Percentiles rank a stretch among this genome's conserved stretches.
These are phyloP conservation scores for Stylosanthes scabra DNA, from an alignment of 331 rosid genomes.

Conservation along the genomic window DNA sequence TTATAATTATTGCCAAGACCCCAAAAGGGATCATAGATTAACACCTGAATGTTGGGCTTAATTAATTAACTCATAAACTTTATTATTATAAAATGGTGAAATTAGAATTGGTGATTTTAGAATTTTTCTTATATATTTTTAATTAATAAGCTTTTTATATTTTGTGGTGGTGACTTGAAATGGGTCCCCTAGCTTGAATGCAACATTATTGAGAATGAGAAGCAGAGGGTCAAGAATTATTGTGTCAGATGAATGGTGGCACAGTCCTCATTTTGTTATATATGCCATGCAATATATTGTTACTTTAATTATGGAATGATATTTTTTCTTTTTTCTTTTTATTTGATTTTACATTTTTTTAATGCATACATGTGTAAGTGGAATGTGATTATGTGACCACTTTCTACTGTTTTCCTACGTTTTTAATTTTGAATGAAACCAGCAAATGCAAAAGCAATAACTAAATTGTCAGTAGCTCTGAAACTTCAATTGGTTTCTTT, in stretches of 20 bases:
- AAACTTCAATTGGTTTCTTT: not conserved
- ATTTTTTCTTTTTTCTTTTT: too few species aligned
- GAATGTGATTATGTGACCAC: not conserved
- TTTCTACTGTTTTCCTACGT: not conserved
- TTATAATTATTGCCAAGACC: too few species aligned
- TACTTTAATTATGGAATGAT: conserved; percentile 28
- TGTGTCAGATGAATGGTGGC: not conserved
- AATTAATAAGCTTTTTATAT: conserved; percentile 9
- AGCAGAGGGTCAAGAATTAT: not conserved
- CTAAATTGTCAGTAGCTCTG: conserved; percentile 1
- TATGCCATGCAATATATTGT: conserved; percentile 5
- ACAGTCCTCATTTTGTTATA: conserved; percentile 17
- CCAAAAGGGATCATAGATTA: too few species aligned
- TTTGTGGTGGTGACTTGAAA: conserved; percentile 21
- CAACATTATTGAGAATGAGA: not conserved
- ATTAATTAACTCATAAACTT: too few species aligned
- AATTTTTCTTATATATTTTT: conserved; percentile 3
- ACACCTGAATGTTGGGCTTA: too few species aligned
- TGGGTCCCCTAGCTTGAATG: conserved; percentile 28
- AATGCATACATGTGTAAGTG: not conserved
- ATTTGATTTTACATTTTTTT: not conserved
- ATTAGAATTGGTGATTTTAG: too few species aligned
- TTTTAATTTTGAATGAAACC: too few species aligned
- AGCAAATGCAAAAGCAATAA: too few species aligned
- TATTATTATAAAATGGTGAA: too few species aligned